These are phyloP conservation scores for Lactifluus echinatus DNA, from an alignment of 768 basidiomycete genomes.

Conservation along the genomic window DNA sequence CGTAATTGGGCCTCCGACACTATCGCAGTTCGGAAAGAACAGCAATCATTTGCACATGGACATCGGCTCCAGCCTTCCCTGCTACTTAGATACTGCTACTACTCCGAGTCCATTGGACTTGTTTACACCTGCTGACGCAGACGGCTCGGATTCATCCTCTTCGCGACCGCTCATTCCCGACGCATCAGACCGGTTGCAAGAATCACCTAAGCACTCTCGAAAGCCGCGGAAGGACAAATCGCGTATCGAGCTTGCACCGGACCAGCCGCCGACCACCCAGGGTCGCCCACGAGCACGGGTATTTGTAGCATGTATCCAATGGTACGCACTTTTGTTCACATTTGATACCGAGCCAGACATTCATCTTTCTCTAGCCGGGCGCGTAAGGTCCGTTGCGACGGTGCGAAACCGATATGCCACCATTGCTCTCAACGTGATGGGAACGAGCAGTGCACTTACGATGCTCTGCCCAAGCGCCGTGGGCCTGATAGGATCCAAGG, in stretches of 20 bases:
- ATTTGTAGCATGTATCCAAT: constrained; percentile 72
- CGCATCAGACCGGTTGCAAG: background rate
- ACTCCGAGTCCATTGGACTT: constrained; percentile 1
- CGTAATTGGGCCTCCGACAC: background rate
- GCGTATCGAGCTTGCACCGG: constrained; percentile 58
- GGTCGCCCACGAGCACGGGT: constrained; percentile 70
- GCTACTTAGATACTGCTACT: constrained; percentile 1
- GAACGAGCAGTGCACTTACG: constrained; percentile 51
- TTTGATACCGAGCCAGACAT: background rate
- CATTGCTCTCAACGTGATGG: constrained; percentile 51
- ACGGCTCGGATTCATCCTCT: background rate
- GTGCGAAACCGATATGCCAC: constrained; percentile 66
- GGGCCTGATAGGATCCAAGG: constrained; percentile 78
- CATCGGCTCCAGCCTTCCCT: background rate
- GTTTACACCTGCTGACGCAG: background rate
- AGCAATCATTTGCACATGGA: background rate
- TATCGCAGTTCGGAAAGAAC: background rate
- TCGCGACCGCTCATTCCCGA: background rate
- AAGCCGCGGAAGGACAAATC: constrained; percentile 29
- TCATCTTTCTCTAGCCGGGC: constrained; percentile 42
- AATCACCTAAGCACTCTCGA: background rate
- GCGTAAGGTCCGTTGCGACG: constrained; percentile 77
- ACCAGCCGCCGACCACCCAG: constrained; percentile 74
- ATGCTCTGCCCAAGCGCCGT: constrained; percentile 63
- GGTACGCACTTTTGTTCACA: constrained; percentile 35